Conservation (phyloP, 768 basidiomycete genomes). For the Tulasnella sp. region DNA sequence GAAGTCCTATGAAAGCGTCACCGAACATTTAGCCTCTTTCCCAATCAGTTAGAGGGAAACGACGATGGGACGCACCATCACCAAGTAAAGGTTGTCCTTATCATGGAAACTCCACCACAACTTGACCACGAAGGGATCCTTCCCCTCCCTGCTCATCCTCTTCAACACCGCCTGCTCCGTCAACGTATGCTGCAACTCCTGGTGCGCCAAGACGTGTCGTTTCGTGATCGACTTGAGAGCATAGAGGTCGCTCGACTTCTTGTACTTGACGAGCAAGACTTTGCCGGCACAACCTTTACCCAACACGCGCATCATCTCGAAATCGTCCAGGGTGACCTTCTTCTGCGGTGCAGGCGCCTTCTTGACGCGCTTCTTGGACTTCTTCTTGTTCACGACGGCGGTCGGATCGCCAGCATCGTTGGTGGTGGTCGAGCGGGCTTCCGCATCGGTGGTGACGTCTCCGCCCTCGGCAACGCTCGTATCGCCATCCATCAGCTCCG, state of each 20-base stretch:
- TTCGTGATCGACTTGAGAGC: slow-evolving; percentile 98
- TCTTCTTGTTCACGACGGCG: not conserved
- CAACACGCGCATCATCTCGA: slow-evolving; percentile 94
- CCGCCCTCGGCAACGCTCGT: not conserved
- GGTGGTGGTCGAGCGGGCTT: slow-evolving; percentile 16
- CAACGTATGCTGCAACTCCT: slow-evolving; percentile 92
- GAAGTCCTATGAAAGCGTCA: slow-evolving; percentile 60
- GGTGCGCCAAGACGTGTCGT: slow-evolving; percentile 91
- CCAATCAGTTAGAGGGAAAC: slow-evolving; percentile 1
- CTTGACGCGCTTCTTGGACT: slow-evolving; percentile 46
- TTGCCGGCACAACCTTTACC: slow-evolving; percentile 98
- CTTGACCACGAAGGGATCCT: slow-evolving; percentile 92
- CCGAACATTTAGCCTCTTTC: not conserved
- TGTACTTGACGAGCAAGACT: slow-evolving; percentile 85
- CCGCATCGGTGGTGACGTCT: slow-evolving; percentile 13
- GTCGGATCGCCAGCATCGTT: slow-evolving; percentile 20
- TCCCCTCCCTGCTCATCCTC: slow-evolving; percentile 74
- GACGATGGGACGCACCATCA: slow-evolving; percentile 60
- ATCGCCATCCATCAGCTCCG: slow-evolving; percentile 3
- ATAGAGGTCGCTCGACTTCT: slow-evolving; percentile 64
- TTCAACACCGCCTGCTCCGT: slow-evolving; percentile 95
- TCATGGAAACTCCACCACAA: slow-evolving; percentile 98
- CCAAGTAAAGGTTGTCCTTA: slow-evolving; percentile 92
- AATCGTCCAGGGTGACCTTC: slow-evolving; percentile 83
- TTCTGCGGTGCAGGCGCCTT: slow-evolving; percentile 55